Conservation (phyloP, 2,329 filamentous ascomycete species). For the Trichophaea hybrida region DNA sequence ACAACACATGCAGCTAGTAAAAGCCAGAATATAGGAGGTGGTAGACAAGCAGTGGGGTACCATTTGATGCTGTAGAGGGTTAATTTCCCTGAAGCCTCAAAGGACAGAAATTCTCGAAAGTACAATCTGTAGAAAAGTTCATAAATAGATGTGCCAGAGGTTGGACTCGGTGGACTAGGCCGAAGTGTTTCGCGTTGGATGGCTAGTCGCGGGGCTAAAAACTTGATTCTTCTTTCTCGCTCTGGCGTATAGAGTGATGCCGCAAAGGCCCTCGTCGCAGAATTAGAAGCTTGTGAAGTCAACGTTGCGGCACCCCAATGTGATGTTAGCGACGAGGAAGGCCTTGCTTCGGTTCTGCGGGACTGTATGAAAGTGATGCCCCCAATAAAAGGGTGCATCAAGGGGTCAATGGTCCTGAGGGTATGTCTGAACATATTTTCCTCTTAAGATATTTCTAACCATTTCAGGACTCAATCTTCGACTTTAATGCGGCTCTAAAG, state of each 20-base stretch:
- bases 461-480: slow-evolving; percentile 28
- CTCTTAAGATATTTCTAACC: neutral
- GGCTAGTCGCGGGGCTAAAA: slow-evolving; percentile 37
- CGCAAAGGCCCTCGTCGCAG: neutral
- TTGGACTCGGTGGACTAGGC: slow-evolving; percentile 43
- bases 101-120: no score
- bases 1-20: no score
- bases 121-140: no score
- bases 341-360: neutral
- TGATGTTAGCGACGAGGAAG: neutral
- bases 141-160: no score
- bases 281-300: neutral
- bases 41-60: no score
- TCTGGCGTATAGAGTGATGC: slow-evolving; percentile 30
- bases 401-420: neutral
- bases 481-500: slow-evolving; percentile 36
- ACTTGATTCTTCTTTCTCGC: slow-evolving; percentile 42
- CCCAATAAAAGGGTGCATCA: neutral
- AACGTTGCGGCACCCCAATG: neutral
- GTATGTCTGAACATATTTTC: slow-evolving; percentile 7
- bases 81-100: no score
- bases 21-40: no score
- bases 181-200: slow-evolving; percentile 40
- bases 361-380: neutral
- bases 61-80: no score